Conservation (phyloP, 768 basidiomycete species). For the Tricholoma matsutake region DNA sequence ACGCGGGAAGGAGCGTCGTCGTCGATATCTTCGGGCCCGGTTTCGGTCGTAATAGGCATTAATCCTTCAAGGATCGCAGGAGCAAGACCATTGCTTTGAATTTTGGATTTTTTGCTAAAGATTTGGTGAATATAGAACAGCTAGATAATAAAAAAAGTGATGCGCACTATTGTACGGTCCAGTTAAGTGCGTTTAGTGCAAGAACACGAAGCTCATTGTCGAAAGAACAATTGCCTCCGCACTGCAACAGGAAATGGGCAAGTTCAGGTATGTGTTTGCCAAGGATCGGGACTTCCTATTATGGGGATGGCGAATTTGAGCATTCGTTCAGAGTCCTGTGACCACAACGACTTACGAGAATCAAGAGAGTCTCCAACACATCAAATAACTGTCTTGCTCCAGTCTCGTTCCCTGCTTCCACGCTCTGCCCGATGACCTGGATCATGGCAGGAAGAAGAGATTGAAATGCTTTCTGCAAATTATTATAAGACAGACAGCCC, state of each 20-base stretch:
- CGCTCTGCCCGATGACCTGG: constrained; percentile 78
- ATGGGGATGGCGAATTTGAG: constrained; percentile 7
- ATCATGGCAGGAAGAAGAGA: constrained; percentile 84
- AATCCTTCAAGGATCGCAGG: constrained; percentile 84
- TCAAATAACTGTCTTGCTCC: constrained; percentile 90
- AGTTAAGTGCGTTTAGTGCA: constrained; percentile 89
- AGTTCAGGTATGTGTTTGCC: constrained; percentile 85
- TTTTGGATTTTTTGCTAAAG: constrained; percentile 90
- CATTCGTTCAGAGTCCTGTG: background rate
- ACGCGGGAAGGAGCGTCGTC: constrained; percentile 92
- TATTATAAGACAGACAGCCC: constrained; percentile 1
- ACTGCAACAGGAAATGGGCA: constrained; percentile 82
- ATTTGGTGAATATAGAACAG: constrained; percentile 7
- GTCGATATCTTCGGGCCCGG: constrained; percentile 89
- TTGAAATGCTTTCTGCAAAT: constrained; percentile 78
- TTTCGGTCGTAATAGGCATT: constrained; percentile 92
- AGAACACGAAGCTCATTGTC: constrained; percentile 84
- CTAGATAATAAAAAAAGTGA: background rate
- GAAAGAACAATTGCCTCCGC: constrained; percentile 74
- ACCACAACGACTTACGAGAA: constrained; percentile 56
- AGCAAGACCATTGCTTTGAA: constrained; percentile 83
- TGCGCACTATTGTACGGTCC: constrained; percentile 93
- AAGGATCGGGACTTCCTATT: constrained; percentile 89
- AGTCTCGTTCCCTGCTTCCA: constrained; percentile 75
- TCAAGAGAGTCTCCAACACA: constrained; percentile 91